Base-by-base conservation (phyloP, 2,329 filamentous ascomycete species). In the Botrytis porri region DNA sequence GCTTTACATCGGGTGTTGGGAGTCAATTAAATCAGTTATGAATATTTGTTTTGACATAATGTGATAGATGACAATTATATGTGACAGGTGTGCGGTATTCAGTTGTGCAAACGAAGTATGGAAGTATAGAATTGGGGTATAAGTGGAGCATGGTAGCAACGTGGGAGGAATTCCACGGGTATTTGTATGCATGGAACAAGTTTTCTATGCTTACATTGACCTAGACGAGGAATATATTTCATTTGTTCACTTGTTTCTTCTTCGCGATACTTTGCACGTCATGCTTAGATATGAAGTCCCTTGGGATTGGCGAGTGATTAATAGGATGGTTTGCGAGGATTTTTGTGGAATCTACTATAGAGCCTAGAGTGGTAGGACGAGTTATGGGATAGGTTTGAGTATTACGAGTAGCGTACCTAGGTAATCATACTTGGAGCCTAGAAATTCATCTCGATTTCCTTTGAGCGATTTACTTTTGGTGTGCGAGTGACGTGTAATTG, bases 1-100 rank as follows among this genome's bases (percentile, higher is more conserved):
- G 64, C 32, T 29, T 54, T 66, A 54, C 25, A 66, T 54, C 25
- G 35, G 64, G 64, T 54, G 64, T 67, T 39, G 22, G 64, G 64
- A 66, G 64, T 67, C 51, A 57, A 57, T 57, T 29, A 57, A 57
- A 29, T 57, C 51, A 57, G n/a, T 57, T 57, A 29, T 57, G 51
- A 57, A 57, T 57, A 9, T 14, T n/a, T 57, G 18, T 29, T 32
- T 29, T 29, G 51, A 29, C 14, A 57, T 29, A 32, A 32, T 29
- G 51, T 57, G 51, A 57, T 14, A 16, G 12, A 54, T 54, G 1
- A 54, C 14, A 43, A 45, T 45, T 22, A 45, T 57, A 29, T 29
- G 51, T 57, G 51, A 57, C 51, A 29, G 14, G 16, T 29, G 51
- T 29, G n/a, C 51, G 29, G n/a, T 29, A 29, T 57, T 57, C 7